Evolutionary conservation across 768 basidiomycete genomes (phyloP).

Genomic region (Lyophyllum shimeji): DNA sequence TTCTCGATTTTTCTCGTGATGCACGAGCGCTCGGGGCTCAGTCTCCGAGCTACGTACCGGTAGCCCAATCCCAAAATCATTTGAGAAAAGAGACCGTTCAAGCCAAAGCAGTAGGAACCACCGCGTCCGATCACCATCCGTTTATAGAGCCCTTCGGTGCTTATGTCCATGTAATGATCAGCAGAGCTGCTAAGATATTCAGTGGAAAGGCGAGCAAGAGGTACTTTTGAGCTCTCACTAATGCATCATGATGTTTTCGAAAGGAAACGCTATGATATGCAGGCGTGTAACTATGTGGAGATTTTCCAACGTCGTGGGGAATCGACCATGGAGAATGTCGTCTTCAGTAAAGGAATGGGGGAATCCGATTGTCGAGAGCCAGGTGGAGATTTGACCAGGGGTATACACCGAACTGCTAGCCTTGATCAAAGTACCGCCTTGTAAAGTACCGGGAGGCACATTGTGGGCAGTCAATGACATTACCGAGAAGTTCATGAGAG

Average conservation of each 20-base stretch:
- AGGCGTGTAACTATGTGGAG: conserved; percentile 11
- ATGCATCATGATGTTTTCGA: conserved; percentile 16
- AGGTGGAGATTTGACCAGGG: not conserved
- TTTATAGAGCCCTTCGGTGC: conserved; percentile 5
- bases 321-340: conserved; percentile 10
- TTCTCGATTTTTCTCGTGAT: not conserved
- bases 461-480: not conserved
- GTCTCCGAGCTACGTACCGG: conserved; percentile 2
- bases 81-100: conserved; percentile 10
- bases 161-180: conserved; percentile 11
- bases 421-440: conserved; percentile 1
- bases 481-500: not conserved
- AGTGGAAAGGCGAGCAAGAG: not conserved
- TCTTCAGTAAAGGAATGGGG: conserved; percentile 8
- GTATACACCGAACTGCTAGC: conserved; percentile 4
- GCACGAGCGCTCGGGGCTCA: not conserved
- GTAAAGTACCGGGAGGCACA: not conserved
- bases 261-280: conserved; percentile 12
- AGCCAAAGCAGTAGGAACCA: conserved; percentile 12
- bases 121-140: conserved; percentile 10
- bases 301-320: conserved; percentile 14
- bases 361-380: conserved; percentile 10
- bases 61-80: conserved; percentile 15
- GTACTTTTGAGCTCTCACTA: conserved; percentile 5
- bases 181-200: conserved; percentile 2